Base-by-base conservation (phyloP, 495 filamentous ascomycete genomes). In the Penicillium parvum region DNA sequence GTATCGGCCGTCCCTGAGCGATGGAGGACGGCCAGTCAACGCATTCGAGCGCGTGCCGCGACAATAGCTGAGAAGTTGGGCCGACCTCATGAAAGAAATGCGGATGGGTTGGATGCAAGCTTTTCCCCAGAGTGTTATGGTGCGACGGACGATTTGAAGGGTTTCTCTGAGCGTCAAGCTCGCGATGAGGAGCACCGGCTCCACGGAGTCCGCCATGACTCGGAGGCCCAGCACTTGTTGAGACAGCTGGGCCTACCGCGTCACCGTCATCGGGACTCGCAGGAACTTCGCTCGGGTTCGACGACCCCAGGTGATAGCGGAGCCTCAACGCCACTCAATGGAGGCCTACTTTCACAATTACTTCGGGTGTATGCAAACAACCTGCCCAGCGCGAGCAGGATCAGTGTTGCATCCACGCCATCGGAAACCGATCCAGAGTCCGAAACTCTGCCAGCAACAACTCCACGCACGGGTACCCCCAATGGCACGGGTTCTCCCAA, bases 301-400 rank as follows among this genome's bases (percentile, higher is more conserved):
- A 46, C 40, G 30, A 57, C 53, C 4, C 58, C 58, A 4, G 55
- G 44, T 15, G 53, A 50, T 6, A 42, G 38, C 7, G 41, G 42
- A n/a, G 44, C 36, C 19, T 39, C 52, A 2, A 52, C 52, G 0
- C 52, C 58, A 5, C 34, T 55, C 21, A 51, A 57, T 40, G 58
- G 58, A 15, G 53, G 59, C 10, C 29, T 63, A 6, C 36, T 63
- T 0, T 63, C 59, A 2, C 53, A 63, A 10, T 40, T 63, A 4
- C 53, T 63, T 2, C 56, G 56, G 6, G 57, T 58, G 5, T 63
- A 63, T 48, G 59, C 59, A 35, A 53, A 57, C 30, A 58, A 60
- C 8, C 8, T 60, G 19, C 40, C 30, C 3, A 36, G 34, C 11
- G 50, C 50, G 17, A 60, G 53, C 19, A 33, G 59, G 7, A 50